These are phyloP conservation scores for Cytospora schulzeri DNA, from an alignment of 2,329 filamentous ascomycete species.

Conservation along the genomic window DNA sequence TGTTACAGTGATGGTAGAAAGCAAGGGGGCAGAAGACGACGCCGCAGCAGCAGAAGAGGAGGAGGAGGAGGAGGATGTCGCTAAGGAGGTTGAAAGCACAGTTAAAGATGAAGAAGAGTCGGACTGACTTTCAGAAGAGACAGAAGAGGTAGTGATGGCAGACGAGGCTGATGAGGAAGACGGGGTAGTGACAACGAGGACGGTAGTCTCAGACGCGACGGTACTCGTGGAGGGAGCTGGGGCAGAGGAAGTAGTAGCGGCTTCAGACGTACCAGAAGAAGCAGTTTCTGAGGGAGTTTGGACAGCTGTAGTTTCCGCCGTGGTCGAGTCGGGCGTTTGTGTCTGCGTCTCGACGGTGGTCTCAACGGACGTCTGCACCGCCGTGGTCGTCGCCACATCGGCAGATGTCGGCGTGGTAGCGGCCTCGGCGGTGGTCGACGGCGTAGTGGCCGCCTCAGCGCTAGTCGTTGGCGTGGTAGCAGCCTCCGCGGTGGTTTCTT, in stretches of 20 bases:
- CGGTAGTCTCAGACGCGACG: constrained; percentile 26
- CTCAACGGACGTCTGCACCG: constrained; percentile 12
- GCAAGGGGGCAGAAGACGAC: constrained; percentile 21
- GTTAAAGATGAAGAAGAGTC: constrained; percentile 30
- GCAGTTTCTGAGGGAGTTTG: constrained; percentile 29
- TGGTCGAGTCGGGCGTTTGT: constrained; percentile 28
- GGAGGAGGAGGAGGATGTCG: constrained; percentile 24
- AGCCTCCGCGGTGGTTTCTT: background rate
- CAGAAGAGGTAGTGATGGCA: constrained; percentile 27
- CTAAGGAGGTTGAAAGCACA: background rate
- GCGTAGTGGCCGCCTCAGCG: background rate
- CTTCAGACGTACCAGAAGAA: constrained; percentile 37
- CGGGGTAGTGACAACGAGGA: background rate
- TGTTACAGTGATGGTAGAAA: constrained; percentile 12
- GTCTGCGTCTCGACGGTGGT: constrained; percentile 6
- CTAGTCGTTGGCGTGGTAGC: background rate
- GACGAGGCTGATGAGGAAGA: constrained; percentile 27
- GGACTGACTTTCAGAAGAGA: constrained; percentile 29
- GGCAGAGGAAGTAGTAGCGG: constrained; percentile 29
- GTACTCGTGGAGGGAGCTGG: constrained; percentile 34
- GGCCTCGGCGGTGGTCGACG: background rate
- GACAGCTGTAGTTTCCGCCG: constrained; percentile 33
- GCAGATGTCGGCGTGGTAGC: constrained; percentile 25
- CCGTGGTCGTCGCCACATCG: constrained; percentile 29
- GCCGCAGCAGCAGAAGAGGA: constrained; percentile 19